Conservation (phyloP, 495 filamentous ascomycete species). For the Lindgomyces ingoldianus region DNA sequence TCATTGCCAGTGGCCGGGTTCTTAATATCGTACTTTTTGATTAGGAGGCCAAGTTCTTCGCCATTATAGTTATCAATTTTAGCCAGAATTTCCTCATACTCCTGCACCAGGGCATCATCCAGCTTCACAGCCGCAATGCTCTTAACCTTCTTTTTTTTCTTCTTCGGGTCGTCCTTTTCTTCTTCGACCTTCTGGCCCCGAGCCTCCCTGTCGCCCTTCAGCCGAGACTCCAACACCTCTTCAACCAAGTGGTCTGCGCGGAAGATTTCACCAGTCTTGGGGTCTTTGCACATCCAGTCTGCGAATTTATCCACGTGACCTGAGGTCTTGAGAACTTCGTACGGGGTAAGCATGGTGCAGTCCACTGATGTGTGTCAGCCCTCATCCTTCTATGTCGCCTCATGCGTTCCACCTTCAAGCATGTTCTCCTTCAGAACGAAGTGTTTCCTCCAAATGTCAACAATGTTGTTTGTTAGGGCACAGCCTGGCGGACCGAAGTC, state of each 20-base stretch:
- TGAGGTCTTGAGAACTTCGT: constrained; percentile 90
- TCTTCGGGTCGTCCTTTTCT: constrained; percentile 52
- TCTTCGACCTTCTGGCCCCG: constrained; percentile 61
- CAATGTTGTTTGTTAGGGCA: constrained; percentile 66
- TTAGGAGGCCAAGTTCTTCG: constrained; percentile 66
- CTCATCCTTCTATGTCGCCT: neutral
- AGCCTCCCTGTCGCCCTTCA: constrained; percentile 62
- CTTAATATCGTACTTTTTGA: constrained; percentile 65
- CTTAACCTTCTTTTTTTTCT: constrained; percentile 61
- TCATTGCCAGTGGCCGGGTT: constrained; percentile 64
- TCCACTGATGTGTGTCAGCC: constrained; percentile 38
- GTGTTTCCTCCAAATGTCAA: constrained; percentile 84
- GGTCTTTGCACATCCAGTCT: constrained; percentile 99
- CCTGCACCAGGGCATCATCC: constrained; percentile 62
- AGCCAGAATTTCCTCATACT: constrained; percentile 69
- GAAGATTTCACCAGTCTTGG: constrained; percentile 94
- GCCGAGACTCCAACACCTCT: constrained; percentile 79
- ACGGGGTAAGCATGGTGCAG: constrained; percentile 57
- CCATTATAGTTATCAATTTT: constrained; percentile 74
- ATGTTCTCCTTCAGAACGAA: constrained; percentile 52
- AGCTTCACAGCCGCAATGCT: constrained; percentile 62
- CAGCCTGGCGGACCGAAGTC: constrained; percentile 52
- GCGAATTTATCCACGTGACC: constrained; percentile 98
- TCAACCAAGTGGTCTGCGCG: constrained; percentile 95
- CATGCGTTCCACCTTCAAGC: constrained; percentile 43